Conservation (phyloP, 495 filamentous ascomycete species). For the Echria macrotheca region DNA sequence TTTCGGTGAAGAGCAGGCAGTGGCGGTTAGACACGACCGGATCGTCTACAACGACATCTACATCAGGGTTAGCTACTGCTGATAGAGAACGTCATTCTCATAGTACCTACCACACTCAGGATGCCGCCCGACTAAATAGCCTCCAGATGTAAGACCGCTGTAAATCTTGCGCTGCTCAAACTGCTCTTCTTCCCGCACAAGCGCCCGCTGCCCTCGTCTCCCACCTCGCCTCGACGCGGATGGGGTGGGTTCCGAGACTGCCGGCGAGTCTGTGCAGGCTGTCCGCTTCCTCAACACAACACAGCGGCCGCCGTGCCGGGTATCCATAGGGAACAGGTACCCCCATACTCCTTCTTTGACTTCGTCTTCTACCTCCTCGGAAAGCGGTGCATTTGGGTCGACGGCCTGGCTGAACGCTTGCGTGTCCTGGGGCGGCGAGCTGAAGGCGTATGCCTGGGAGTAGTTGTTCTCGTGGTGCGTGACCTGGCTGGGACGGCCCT, state of each 20-base stretch:
- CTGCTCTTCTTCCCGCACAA: constrained; percentile 48
- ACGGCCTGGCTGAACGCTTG: constrained; percentile 79
- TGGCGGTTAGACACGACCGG: constrained; percentile 93
- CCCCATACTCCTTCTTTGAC: constrained; percentile 93
- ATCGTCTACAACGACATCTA: constrained; percentile 74
- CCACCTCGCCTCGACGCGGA: constrained; percentile 20
- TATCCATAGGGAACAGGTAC: constrained; percentile 78
- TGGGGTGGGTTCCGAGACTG: constrained; percentile 17
- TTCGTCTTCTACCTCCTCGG: constrained; percentile 79
- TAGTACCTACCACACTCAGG: constrained; percentile 78
- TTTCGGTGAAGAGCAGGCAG: constrained; percentile 84
- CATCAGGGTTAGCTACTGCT: neutral
- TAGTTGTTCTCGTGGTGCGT: constrained; percentile 40
- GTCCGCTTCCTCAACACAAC: constrained; percentile 67
- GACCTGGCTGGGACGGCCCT: constrained; percentile 53
- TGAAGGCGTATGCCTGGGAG: constrained; percentile 43
- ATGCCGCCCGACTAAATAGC: constrained; percentile 89
- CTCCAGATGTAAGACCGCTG: constrained; percentile 60
- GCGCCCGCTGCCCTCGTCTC: constrained; percentile 36
- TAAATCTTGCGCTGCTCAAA: constrained; percentile 54
- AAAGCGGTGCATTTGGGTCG: constrained; percentile 65
- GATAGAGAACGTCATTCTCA: neutral
- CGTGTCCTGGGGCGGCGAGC: constrained; percentile 52
- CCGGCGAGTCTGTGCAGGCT: constrained; percentile 55
- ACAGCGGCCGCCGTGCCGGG: constrained; percentile 55